Percentiles rank a stretch among this genome's conserved stretches.
These are phyloP conservation scores for Schizochytrium sp. DNA, from an alignment of 108 stramenopile species.

Conservation along the genomic window DNA sequence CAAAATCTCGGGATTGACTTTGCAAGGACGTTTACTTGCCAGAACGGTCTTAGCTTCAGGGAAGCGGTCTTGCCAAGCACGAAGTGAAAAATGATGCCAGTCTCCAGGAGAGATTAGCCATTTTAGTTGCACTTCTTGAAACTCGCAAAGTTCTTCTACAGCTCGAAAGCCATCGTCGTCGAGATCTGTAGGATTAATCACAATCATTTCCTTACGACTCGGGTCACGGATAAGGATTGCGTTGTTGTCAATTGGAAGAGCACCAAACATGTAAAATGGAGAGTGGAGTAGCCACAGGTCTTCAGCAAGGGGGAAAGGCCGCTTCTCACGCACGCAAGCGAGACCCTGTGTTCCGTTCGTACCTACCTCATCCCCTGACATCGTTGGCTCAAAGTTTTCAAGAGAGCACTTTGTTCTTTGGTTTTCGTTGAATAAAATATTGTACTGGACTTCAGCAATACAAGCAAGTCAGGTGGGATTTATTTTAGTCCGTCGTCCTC, in stretches of 20 bases:
- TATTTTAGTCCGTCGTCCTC: too few species aligned
- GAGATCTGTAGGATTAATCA: background rate
- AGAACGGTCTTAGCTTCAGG: conserved; percentile 8
- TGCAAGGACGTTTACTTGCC: background rate
- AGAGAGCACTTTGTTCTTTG: background rate
- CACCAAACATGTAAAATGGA: conserved; percentile 9
- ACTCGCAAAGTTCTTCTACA: conserved; percentile 37
- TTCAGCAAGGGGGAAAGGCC: conserved; percentile 1
- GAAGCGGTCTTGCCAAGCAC: conserved; percentile 21
- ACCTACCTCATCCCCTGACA: background rate
- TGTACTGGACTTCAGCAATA: too few species aligned
- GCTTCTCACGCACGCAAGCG: background rate
- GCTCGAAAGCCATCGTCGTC: conserved; percentile 36
- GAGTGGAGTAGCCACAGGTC: background rate
- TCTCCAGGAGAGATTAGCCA: conserved; percentile 32
- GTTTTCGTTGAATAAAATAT: too few species aligned
- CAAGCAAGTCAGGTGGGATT: too few species aligned
- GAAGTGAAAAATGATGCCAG: conserved; percentile 28
- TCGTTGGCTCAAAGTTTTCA: background rate
- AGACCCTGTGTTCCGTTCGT: background rate
- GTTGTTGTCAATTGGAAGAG: conserved; percentile 32
- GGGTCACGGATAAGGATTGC: conserved; percentile 15
- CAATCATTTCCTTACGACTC: conserved; percentile 11
- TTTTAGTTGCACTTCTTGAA: background rate
- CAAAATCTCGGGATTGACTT: background rate